Evolutionary conservation across 169 alveolate genomes (phyloP).

Genomic region (Eimeria praecox): DNA sequence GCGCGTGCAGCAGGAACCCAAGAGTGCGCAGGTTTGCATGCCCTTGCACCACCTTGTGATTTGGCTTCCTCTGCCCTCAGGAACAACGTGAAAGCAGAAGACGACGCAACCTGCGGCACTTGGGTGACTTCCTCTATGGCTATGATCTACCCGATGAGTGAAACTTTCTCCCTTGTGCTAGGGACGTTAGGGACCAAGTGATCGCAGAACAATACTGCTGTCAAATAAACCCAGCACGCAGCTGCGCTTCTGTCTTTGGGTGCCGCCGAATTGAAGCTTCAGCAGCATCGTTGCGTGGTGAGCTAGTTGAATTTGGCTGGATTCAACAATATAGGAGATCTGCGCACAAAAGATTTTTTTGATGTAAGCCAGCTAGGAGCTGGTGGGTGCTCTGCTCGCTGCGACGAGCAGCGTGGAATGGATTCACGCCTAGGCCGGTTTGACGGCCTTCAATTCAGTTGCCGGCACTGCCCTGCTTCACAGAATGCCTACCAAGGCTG

Average conservation of each 20-base stretch:
- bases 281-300: neutral
- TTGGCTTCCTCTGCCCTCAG: neutral
- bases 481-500: slow-evolving; percentile 19
- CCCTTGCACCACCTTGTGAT: neutral
- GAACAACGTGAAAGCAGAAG: slow-evolving; percentile 52
- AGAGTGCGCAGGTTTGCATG: neutral
- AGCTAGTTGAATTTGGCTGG: slow-evolving; percentile 3
- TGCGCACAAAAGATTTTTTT: neutral
- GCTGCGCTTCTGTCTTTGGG: slow-evolving; percentile 1
- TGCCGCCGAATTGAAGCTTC: neutral
- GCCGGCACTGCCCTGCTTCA: neutral
- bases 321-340: neutral
- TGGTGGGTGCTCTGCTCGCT: slow-evolving; percentile 22
- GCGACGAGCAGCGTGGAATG: neutral
- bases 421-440: neutral
- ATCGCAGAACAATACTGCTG: neutral
- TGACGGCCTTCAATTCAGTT: neutral
- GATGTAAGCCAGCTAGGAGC: slow-evolving; percentile 14
- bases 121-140: slow-evolving; percentile 74
- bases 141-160: slow-evolving; percentile 68
- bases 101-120: slow-evolving; percentile 40
- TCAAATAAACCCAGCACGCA: neutral
- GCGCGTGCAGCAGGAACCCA: neutral
- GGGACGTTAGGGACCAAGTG: neutral
- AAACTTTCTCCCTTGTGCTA: neutral